phyloP scores from a whole-genome alignment of 257 asterid genomes.

The Capsicum chinense region DNA sequence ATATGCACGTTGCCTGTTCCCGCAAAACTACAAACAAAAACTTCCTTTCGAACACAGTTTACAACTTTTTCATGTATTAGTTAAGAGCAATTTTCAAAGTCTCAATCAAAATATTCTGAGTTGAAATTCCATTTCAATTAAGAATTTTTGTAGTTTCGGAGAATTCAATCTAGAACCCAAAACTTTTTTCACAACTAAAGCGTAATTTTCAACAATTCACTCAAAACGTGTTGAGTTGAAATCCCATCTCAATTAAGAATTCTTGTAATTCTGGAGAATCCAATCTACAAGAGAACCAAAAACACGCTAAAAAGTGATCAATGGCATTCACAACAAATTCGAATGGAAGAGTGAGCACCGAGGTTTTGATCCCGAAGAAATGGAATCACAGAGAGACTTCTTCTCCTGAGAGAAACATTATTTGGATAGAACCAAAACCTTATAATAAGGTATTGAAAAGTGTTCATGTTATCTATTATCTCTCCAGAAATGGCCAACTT shows the following conservation, averaged over 20 bases:
- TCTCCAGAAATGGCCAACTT: no score
- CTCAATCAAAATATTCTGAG: background rate
- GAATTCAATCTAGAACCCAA: no score
- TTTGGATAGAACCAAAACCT: no score
- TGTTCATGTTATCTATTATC: no score
- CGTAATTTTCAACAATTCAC: no score
- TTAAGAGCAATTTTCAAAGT: background rate
- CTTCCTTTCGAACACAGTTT: background rate
- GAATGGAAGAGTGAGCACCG: conserved; percentile 39
- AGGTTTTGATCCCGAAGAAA: conserved; percentile 37
- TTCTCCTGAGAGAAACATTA: conserved; percentile 32
- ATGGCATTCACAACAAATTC: conserved; percentile 22
- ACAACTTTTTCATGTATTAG: background rate
- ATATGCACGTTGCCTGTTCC: background rate
- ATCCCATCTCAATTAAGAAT: background rate
- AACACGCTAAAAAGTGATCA: background rate
- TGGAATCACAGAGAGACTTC: conserved; percentile 23
- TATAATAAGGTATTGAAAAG: no score
- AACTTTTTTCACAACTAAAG: no score
- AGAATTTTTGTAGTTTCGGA: no score
- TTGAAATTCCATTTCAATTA: no score
- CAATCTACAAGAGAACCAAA: no score
- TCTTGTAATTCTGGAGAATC: background rate
- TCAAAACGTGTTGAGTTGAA: no score
- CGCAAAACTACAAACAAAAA: conserved; percentile 1